Percentiles rank a stretch among this genome's conserved stretches.
Evolutionary conservation across 148 eudicot genomes (phyloP).

Genomic region (Oxyria digyna): DNA sequence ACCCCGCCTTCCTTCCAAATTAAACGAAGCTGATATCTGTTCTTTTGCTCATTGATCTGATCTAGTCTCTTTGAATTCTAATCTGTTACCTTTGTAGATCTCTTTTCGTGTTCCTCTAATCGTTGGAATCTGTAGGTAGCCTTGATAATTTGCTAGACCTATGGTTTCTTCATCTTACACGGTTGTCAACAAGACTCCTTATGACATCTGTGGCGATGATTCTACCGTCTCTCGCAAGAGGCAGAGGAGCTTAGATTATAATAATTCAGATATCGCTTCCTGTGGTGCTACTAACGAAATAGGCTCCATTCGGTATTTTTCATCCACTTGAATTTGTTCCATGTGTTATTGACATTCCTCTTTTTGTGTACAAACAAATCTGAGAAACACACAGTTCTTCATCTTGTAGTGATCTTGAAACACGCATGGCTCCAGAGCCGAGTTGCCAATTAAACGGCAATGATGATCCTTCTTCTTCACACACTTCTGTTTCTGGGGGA

Average conservation of each 20-base stretch:
- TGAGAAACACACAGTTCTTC: conserved; percentile 23
- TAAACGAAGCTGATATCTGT: no score
- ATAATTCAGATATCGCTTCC: background rate
- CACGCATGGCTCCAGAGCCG: conserved; percentile 15
- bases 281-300: conserved; percentile 4
- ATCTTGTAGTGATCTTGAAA: conserved; percentile 21
- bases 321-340: background rate
- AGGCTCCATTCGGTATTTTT: conserved; percentile 7
- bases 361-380: no score
- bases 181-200: background rate
- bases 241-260: conserved; percentile 15
- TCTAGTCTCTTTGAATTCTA: background rate
- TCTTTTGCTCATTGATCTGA: background rate
- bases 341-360: background rate
- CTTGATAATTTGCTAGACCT: background rate
- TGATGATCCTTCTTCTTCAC: conserved; percentile 20
- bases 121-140: background rate
- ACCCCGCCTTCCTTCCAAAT: no score
- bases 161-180: conserved; percentile 24
- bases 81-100: background rate
- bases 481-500: conserved; percentile 19
- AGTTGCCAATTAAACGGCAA: conserved; percentile 38
- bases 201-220: background rate
- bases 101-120: background rate
- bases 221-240: conserved; percentile 14